A percentile compares a stretch with the other conserved stretches of the same genome.
Conservation (phyloP, 2,329 filamentous ascomycete species). For the Aureobasidium sp. region DNA sequence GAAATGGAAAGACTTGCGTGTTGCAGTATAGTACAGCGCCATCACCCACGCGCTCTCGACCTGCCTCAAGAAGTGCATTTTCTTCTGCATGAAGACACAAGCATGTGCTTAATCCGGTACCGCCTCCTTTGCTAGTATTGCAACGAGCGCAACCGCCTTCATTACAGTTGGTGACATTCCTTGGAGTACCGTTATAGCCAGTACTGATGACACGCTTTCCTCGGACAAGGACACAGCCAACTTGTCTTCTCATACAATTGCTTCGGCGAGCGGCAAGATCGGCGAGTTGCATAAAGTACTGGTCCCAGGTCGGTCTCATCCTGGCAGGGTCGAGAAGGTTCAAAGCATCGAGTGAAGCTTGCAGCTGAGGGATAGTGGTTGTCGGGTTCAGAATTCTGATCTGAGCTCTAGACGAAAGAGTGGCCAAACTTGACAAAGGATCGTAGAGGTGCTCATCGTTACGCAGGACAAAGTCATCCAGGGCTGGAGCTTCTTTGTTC, state of each 20-base stretch:
- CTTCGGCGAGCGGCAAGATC: slow-evolving; percentile 80
- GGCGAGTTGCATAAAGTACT: slow-evolving; percentile 97
- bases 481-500: slow-evolving; percentile 41
- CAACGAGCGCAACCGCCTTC: slow-evolving; percentile 85
- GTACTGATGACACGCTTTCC: slow-evolving; percentile 85
- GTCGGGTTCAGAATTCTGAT: slow-evolving; percentile 83
- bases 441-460: slow-evolving; percentile 71
- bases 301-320: slow-evolving; percentile 85
- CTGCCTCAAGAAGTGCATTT: slow-evolving; percentile 90
- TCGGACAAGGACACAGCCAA: slow-evolving; percentile 85
- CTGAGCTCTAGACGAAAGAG: slow-evolving; percentile 71
- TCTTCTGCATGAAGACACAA: slow-evolving; percentile 98
- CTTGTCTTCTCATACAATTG: slow-evolving; percentile 97
- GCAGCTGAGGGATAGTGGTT: slow-evolving; percentile 59
- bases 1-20: slow-evolving; percentile 40
- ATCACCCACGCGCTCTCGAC: slow-evolving; percentile 77
- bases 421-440: slow-evolving; percentile 41
- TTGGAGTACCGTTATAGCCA: slow-evolving; percentile 95
- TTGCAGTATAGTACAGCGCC: slow-evolving; percentile 85
- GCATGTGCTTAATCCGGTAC: slow-evolving; percentile 72
- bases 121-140: slow-evolving; percentile 63
- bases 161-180: slow-evolving; percentile 80
- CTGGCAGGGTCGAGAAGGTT: slow-evolving; percentile 71
- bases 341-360: slow-evolving; percentile 62
- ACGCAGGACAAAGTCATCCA: slow-evolving; percentile 52